Percentiles rank a stretch among this genome's conserved stretches.
Evolutionary conservation across 2,329 filamentous ascomycete genomes (phyloP).

Genomic region (Tetracladium maxilliforme): DNA sequence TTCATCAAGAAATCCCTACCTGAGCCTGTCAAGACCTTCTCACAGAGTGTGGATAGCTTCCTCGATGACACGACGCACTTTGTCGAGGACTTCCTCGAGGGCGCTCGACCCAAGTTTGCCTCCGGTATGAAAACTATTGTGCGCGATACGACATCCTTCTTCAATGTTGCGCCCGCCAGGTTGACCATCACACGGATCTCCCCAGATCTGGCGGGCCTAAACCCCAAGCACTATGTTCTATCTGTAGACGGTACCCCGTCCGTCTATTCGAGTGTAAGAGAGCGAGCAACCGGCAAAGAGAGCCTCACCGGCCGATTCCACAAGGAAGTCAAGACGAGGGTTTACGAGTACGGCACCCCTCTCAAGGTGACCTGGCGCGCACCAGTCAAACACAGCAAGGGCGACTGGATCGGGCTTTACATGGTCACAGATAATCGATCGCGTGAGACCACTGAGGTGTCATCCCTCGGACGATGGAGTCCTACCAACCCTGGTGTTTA

Average conservation of each 20-base stretch:
- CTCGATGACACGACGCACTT: conserved; percentile 77
- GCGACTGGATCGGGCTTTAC: conserved; percentile 93
- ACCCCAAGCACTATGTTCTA: conserved; percentile 69
- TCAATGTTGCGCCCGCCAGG: conserved; percentile 78
- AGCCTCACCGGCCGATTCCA: conserved; percentile 54
- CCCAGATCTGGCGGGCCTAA: conserved; percentile 64
- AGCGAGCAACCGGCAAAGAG: conserved; percentile 58
- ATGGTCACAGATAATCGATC: conserved; percentile 90
- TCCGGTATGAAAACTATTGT: conserved; percentile 77
- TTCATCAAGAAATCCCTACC: conserved; percentile 81
- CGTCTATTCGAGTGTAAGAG: conserved; percentile 31
- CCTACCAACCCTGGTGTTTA: conserved; percentile 66
- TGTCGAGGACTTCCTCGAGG: conserved; percentile 81
- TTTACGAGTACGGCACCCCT: conserved; percentile 79
- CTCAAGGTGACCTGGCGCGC: conserved; percentile 86
- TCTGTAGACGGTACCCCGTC: conserved; percentile 53
- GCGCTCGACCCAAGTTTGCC: conserved; percentile 71
- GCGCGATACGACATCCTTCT: conserved; percentile 72
- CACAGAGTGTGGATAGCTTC: conserved; percentile 76
- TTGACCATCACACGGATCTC: conserved; percentile 70
- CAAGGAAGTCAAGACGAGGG: conserved; percentile 56
- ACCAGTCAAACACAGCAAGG: conserved; percentile 72
- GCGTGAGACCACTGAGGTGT: conserved; percentile 68
- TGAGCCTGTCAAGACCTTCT: conserved; percentile 66
- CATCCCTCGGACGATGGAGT: conserved; percentile 80